A percentile compares a stretch with the other conserved stretches of the same genome.
These are phyloP conservation scores for Dioszegia hungarica DNA, from an alignment of 768 basidiomycete species.

Conservation along the genomic window DNA sequence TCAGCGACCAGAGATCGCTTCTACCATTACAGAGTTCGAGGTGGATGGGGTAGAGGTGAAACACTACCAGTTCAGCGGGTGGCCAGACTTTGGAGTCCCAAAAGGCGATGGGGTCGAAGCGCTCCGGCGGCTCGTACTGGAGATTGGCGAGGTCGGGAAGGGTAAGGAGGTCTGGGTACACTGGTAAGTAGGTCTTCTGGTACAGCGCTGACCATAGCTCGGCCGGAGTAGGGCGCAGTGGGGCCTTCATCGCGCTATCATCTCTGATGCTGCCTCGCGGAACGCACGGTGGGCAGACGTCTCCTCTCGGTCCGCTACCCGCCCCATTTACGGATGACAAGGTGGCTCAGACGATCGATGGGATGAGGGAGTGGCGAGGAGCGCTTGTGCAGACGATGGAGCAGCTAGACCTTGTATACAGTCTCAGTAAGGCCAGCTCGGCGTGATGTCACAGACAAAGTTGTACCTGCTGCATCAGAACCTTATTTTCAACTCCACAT, in stretches of 20 bases:
- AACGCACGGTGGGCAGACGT: neutral
- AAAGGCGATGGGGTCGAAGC: conserved; percentile 20
- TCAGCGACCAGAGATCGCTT: conserved; percentile 3
- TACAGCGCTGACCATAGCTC: conserved; percentile 29
- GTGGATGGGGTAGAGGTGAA: conserved; percentile 8
- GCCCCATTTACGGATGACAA: conserved; percentile 19
- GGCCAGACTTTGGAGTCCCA: conserved; percentile 48
- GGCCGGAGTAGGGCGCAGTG: conserved; percentile 49
- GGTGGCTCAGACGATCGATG: conserved; percentile 41
- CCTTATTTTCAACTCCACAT: too few species aligned
- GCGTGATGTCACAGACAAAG: too few species aligned
- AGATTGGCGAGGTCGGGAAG: conserved; percentile 11
- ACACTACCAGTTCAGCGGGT: conserved; percentile 42
- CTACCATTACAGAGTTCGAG: neutral
- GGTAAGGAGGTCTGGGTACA: conserved; percentile 44
- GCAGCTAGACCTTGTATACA: conserved; percentile 41
- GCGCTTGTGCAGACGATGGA: conserved; percentile 38
- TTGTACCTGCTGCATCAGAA: too few species aligned
- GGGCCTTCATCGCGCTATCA: conserved; percentile 47
- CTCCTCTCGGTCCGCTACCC: conserved; percentile 37
- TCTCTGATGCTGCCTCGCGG: conserved; percentile 26
- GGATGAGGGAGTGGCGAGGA: conserved; percentile 39
- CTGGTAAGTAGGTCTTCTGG: conserved; percentile 29
- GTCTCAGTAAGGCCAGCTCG: conserved; percentile 15
- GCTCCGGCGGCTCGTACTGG: conserved; percentile 22